These are phyloP conservation scores for Shiraia sp. DNA, from an alignment of 2,329 filamentous ascomycete species.

Conservation along the genomic window DNA sequence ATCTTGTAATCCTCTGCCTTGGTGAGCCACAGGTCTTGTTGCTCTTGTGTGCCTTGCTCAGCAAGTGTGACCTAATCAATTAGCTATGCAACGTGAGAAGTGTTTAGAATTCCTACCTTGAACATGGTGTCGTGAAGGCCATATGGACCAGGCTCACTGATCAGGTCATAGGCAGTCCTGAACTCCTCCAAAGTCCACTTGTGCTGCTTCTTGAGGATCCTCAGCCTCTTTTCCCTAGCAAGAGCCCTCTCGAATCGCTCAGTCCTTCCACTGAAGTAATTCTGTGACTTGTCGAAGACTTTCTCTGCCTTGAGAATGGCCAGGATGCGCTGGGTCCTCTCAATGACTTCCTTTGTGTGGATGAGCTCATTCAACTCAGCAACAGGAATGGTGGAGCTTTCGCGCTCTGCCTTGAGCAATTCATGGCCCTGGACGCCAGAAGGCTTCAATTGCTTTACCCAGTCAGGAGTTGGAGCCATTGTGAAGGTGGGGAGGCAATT, in stretches of 20 bases:
- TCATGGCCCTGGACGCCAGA: slow-evolving; percentile 70
- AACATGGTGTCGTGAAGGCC: slow-evolving; percentile 74
- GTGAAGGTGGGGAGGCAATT: slow-evolving; percentile 2
- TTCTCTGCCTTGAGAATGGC: slow-evolving; percentile 68
- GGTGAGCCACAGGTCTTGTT: slow-evolving; percentile 73
- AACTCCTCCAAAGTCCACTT: slow-evolving; percentile 70
- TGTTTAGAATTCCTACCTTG: slow-evolving; percentile 50
- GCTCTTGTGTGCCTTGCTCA: slow-evolving; percentile 73
- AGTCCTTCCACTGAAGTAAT: slow-evolving; percentile 72
- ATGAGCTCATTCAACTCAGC: slow-evolving; percentile 70
- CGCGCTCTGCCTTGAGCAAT: slow-evolving; percentile 69
- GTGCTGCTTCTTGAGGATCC: slow-evolving; percentile 67
- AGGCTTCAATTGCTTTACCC: slow-evolving; percentile 69
- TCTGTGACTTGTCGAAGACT: slow-evolving; percentile 77
- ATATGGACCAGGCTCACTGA: slow-evolving; percentile 75
- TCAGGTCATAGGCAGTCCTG: slow-evolving; percentile 66
- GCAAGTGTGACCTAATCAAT: slow-evolving; percentile 63
- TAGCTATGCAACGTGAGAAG: slow-evolving; percentile 3
- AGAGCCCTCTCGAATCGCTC: slow-evolving; percentile 72
- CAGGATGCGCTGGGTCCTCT: slow-evolving; percentile 64
- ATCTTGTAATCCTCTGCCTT: slow-evolving; percentile 70
- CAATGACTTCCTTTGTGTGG: slow-evolving; percentile 67
- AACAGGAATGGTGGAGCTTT: slow-evolving; percentile 67
- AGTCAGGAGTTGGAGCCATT: slow-evolving; percentile 57
- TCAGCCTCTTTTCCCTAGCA: slow-evolving; percentile 70